These are phyloP conservation scores for Erysimum pusillum DNA, from an alignment of 441 rosid species.

Conservation along the genomic window DNA sequence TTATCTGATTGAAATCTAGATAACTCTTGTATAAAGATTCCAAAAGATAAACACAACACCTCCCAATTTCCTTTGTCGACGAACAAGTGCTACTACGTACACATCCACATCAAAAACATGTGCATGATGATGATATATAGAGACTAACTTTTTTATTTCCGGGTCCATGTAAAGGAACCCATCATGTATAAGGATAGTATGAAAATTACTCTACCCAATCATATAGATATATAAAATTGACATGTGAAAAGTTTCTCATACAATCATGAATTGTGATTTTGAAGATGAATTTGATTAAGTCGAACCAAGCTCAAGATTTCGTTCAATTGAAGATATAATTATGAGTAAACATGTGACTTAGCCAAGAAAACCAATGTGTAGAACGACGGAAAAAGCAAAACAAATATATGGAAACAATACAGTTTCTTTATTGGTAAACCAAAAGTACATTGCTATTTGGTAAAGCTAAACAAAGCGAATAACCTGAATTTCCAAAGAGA, in stretches of 20 bases:
- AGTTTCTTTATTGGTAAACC: neutral
- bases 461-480: neutral
- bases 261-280: slow-evolving; percentile 5
- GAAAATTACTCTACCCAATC: slow-evolving; percentile 20
- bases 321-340: neutral
- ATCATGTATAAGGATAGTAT: neutral
- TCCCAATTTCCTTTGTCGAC: slow-evolving; percentile 44
- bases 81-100: slow-evolving; percentile 40
- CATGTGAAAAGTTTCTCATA: slow-evolving; percentile 6
- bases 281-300: neutral
- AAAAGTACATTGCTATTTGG: slow-evolving; percentile 9
- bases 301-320: neutral
- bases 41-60: slow-evolving; percentile 35
- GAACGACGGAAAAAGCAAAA: slow-evolving; percentile 2
- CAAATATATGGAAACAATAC: slow-evolving; percentile 1
- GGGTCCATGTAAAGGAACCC: slow-evolving; percentile 29
- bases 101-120: slow-evolving; percentile 46
- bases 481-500: slow-evolving; percentile 6
- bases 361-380: slow-evolving; percentile 6
- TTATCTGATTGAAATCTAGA: slow-evolving; percentile 26
- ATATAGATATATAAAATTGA: neutral
- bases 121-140: slow-evolving; percentile 38
- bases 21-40: slow-evolving; percentile 36
- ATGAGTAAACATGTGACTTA: slow-evolving; percentile 9
- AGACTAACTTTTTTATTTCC: slow-evolving; percentile 20